These are phyloP conservation scores for Arthroderma uncinatum DNA, from an alignment of 2,329 filamentous ascomycete genomes.

Conservation along the genomic window DNA sequence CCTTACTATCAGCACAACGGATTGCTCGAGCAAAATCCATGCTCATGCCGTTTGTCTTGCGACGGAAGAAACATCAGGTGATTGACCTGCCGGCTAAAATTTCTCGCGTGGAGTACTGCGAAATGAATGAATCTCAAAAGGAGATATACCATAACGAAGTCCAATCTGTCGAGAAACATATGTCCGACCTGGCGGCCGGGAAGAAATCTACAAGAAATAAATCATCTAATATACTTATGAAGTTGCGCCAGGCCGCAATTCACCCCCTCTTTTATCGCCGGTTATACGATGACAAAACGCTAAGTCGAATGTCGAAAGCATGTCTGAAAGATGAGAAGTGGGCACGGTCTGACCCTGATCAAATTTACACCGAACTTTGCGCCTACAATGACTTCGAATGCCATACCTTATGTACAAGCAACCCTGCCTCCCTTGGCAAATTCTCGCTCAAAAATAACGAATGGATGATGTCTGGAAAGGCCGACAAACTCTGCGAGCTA, in stretches of 20 bases:
- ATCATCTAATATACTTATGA: slow-evolving; percentile 66
- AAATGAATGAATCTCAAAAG: slow-evolving; percentile 61
- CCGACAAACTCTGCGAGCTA: slow-evolving; percentile 66
- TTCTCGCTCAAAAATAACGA: slow-evolving; percentile 50
- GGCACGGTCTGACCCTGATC: slow-evolving; percentile 38
- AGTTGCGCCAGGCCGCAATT: slow-evolving; percentile 81
- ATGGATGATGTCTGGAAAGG: slow-evolving; percentile 71
- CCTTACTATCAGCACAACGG: slow-evolving; percentile 74
- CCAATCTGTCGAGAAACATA: slow-evolving; percentile 48
- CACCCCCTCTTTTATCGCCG: slow-evolving; percentile 81
- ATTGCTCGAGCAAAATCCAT: slow-evolving; percentile 82
- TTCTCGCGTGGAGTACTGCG: slow-evolving; percentile 66
- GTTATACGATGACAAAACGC: slow-evolving; percentile 62
- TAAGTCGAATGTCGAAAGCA: slow-evolving; percentile 66
- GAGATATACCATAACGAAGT: slow-evolving; percentile 63
- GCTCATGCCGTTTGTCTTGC: slow-evolving; percentile 87
- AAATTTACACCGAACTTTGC: slow-evolving; percentile 45
- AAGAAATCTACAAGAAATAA: slow-evolving; percentile 43
- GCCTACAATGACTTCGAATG: slow-evolving; percentile 52
- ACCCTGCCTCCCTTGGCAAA: slow-evolving; percentile 42
- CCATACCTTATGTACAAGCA: slow-evolving; percentile 46
- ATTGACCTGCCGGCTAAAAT: slow-evolving; percentile 75
- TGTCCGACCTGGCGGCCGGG: slow-evolving; percentile 47
- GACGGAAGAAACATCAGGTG: slow-evolving; percentile 86
- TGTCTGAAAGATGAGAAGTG: slow-evolving; percentile 59